Conservation (phyloP, 2,329 filamentous ascomycete genomes). For the Aspergillus sp. region DNA sequence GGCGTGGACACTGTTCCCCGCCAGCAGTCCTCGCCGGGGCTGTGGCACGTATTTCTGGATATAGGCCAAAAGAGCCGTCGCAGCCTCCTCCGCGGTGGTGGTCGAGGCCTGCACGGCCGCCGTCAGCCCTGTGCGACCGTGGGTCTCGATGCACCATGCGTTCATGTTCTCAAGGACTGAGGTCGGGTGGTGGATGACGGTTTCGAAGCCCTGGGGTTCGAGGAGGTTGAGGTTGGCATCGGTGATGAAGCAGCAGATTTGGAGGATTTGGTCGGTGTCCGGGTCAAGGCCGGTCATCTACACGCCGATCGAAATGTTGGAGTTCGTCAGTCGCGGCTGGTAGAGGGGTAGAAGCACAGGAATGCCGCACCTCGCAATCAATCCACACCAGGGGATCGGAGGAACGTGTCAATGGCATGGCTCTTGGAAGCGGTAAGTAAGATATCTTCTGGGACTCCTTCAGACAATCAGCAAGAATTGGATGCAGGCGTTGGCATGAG, state of each 20-base stretch:
- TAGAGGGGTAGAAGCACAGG: not conserved
- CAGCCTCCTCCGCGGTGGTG: constrained; percentile 71
- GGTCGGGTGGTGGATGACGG: constrained; percentile 72
- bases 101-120: constrained; percentile 72
- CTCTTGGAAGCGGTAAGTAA: constrained; percentile 4
- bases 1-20: constrained; percentile 91
- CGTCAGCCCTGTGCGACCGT: constrained; percentile 79
- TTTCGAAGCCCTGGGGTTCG: constrained; percentile 76
- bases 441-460: not conserved
- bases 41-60: constrained; percentile 72
- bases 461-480: not conserved
- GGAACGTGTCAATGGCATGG: constrained; percentile 52
- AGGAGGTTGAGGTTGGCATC: constrained; percentile 74
- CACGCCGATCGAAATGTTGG: not conserved
- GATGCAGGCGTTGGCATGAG: not conserved
- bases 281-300: constrained; percentile 91
- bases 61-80: constrained; percentile 73
- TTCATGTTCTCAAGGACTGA: constrained; percentile 76
- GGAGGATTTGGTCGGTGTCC: constrained; percentile 79
- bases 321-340: not conserved
- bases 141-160: constrained; percentile 83
- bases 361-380: constrained; percentile 64
- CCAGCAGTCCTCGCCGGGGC: constrained; percentile 69
- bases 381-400: constrained; percentile 80
- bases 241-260: constrained; percentile 90